phyloP scores from a whole-genome alignment of 495 filamentous ascomycete species.

The Tuber magnatum region DNA sequence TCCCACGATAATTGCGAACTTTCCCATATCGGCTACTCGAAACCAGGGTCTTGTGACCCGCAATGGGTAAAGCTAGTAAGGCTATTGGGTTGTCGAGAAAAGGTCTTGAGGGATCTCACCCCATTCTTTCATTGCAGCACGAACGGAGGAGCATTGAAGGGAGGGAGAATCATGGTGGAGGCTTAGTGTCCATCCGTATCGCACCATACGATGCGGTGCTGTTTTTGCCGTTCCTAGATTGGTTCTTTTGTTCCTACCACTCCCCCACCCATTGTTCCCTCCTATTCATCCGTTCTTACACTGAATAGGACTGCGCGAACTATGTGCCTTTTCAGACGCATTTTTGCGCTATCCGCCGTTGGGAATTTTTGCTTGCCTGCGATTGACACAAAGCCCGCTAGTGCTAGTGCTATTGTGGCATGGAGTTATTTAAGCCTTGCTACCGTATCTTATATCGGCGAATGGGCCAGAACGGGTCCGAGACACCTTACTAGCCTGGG shows the following conservation, averaged over 20 bases:
- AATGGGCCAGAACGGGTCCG: conserved; percentile 1
- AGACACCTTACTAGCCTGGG: background rate
- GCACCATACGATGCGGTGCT: background rate
- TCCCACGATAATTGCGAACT: background rate
- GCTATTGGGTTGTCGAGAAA: background rate
- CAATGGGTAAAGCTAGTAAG: too few relatives aligned
- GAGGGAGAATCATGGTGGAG: background rate
- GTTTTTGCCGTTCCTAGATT: background rate
- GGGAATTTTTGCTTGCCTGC: too few relatives aligned
- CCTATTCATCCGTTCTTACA: background rate
- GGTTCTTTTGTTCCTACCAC: too few relatives aligned
- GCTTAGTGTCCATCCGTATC: background rate
- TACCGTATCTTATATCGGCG: background rate
- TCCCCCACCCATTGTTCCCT: too few relatives aligned
- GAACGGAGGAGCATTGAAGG: background rate
- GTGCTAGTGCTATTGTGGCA: background rate
- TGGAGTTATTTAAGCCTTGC: background rate
- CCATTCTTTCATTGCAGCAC: background rate
- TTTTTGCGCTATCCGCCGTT: too few relatives aligned
- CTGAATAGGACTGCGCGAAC: too few relatives aligned
- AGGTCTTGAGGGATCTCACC: background rate
- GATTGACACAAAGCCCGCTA: background rate
- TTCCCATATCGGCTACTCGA: background rate
- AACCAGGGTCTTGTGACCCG: background rate
- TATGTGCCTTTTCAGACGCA: too few relatives aligned